Conservation (phyloP, 2,329 filamentous ascomycete genomes). For the Drechslera avenae region DNA sequence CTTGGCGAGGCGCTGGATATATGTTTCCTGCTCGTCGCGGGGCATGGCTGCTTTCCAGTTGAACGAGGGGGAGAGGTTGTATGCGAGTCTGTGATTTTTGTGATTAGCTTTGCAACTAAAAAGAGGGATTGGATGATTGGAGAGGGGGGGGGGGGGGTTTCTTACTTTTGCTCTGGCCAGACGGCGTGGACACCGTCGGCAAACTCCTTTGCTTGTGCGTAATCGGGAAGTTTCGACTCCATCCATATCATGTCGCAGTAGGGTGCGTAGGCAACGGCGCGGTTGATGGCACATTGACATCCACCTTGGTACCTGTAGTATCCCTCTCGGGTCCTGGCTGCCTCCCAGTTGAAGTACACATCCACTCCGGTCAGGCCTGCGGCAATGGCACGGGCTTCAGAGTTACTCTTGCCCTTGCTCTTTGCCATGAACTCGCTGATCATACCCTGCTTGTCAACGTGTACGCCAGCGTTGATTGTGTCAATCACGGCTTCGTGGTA, state of each 20-base stretch:
- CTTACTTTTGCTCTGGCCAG: slow-evolving; percentile 94
- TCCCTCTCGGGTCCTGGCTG: slow-evolving; percentile 89
- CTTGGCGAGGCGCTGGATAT: slow-evolving; percentile 83
- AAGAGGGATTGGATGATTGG: not conserved
- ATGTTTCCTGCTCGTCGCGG: slow-evolving; percentile 90
- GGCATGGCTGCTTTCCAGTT: slow-evolving; percentile 99
- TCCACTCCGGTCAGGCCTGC: slow-evolving; percentile 77
- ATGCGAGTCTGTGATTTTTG: slow-evolving; percentile 71
- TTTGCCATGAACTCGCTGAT: slow-evolving; percentile 69
- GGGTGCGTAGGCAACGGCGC: slow-evolving; percentile 87
- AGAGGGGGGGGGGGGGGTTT: slow-evolving; percentile 32
- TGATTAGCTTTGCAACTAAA: not conserved
- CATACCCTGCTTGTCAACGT: slow-evolving; percentile 71
- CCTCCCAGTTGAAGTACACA: slow-evolving; percentile 93
- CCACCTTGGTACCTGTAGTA: slow-evolving; percentile 94
- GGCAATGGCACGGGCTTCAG: slow-evolving; percentile 80
- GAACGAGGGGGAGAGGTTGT: slow-evolving; percentile 98
- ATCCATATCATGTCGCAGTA: slow-evolving; percentile 99
- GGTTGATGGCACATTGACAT: slow-evolving; percentile 87
- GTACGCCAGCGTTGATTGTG: slow-evolving; percentile 72
- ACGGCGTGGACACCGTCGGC: slow-evolving; percentile 90
- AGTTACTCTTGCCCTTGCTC: slow-evolving; percentile 82
- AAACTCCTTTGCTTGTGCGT: slow-evolving; percentile 87
- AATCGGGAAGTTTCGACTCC: slow-evolving; percentile 97
- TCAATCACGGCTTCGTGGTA: slow-evolving; percentile 90